phyloP scores from a whole-genome alignment of 2,329 filamentous ascomycete genomes.

The Cercospora janseana region DNA sequence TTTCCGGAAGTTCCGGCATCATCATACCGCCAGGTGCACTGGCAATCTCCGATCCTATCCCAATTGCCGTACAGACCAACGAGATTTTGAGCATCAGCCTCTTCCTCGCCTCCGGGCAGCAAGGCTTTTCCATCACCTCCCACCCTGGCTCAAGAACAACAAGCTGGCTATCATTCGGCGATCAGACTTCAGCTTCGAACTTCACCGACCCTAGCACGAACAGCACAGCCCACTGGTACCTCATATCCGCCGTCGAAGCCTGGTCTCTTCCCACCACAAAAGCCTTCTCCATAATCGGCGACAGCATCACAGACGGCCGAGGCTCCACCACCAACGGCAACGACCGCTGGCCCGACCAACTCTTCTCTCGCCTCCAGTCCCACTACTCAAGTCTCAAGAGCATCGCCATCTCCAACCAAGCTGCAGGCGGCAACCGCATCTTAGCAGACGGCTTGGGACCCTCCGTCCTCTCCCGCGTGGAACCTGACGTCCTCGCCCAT shows the following conservation, averaged over 20 bases:
- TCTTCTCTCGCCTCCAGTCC: conserved; percentile 52
- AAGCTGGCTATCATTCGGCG: conserved; percentile 59
- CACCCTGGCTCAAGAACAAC: conserved; percentile 66
- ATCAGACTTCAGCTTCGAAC: conserved; percentile 53
- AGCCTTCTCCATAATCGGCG: conserved; percentile 57
- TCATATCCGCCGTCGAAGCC: conserved; percentile 59
- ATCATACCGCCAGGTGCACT: conserved; percentile 57
- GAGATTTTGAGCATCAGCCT: conserved; percentile 58
- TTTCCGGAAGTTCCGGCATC: conserved; percentile 54
- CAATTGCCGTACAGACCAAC: conserved; percentile 53
- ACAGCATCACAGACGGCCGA: conserved; percentile 66
- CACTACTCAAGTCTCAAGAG: conserved; percentile 43
- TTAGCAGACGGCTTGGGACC: conserved; percentile 63
- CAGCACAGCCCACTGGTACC: conserved; percentile 54
- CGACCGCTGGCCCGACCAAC: conserved; percentile 60
- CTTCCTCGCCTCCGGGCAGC: conserved; percentile 58
- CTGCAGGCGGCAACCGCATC: conserved; percentile 66
- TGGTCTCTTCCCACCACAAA: conserved; percentile 46
- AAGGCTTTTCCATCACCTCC: conserved; percentile 57
- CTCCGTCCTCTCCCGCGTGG: conserved; percentile 58
- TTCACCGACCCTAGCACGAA: conserved; percentile 43
- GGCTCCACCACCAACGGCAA: conserved; percentile 60
- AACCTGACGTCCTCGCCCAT: conserved; percentile 62
- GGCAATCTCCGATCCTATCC: conserved; percentile 60
- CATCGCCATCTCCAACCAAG: conserved; percentile 62